Evolutionary conservation across 2,329 filamentous ascomycete species (phyloP), one percentile per base, ranked within the genome.

Genomic region (Mycogone perniciosa): DNA sequence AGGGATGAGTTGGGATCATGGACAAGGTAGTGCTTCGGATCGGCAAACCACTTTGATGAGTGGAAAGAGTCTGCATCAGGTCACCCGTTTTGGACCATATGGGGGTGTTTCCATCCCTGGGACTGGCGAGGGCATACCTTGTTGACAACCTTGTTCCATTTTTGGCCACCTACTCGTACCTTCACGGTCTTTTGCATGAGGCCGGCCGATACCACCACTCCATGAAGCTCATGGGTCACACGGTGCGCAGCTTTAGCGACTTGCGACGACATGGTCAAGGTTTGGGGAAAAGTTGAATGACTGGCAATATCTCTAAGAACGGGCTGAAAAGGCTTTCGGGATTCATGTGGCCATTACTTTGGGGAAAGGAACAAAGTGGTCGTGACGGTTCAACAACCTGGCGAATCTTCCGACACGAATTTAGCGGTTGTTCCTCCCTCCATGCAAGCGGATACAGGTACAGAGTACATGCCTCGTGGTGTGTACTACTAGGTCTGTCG

Each of bases 111-210:
- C 8, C 27, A 30, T 30, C 29, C 26, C 26, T 11, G 6, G 5
- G 5, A 41, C 4, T 13, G 34, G 29, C 29, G 7, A 1, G 3
- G 27, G 34, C 65, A 48, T 65, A 88, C 87, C 76, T 92, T 92
- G 64, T 83, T 77, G 49, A 92, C 79, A 55, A 78, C 75, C 53
- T 76, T 77, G 65, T 91, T 87, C 84, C 85, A 92, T 64, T 81
- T 78, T 64, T 84, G 80, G 10, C 77, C 79, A 46, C 85, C 84
- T 10, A 91, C 76, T 57, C 83, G 80, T 55, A 91, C 88, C 69
- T 88, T 90, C 51, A 90, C 86, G 3, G 87, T 90, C 69, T 85
- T 88, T 53, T 82, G 71, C 85, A 90, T 90, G 53, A 84, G 76
- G 20, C 88, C 88, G 6, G 87, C 82, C 39, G 86, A 89, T 45